phyloP scores from a whole-genome alignment of 2,329 filamentous ascomycete species.

The Colletotrichum cuscutae region DNA sequence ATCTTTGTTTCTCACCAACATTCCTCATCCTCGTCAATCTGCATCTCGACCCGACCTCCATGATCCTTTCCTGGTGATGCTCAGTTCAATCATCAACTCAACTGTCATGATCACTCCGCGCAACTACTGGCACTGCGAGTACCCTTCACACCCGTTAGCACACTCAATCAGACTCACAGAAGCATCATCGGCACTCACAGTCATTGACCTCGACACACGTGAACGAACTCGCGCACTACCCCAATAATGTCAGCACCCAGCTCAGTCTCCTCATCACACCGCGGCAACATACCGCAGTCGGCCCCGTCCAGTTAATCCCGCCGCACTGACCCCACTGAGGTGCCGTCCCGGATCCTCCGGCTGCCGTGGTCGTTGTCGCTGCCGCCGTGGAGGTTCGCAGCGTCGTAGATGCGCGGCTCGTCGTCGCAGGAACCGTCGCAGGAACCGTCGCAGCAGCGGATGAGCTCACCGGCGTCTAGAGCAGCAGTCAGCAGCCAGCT shows the following conservation, averaged over 20 bases:
- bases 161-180: no score
- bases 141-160: constrained; percentile 18
- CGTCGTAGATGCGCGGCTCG: constrained; percentile 21
- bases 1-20: neutral
- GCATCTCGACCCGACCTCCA: neutral
- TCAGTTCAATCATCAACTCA: neutral
- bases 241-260: neutral
- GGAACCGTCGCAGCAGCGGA: neutral
- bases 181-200: constrained; percentile 1
- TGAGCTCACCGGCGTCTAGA: constrained; percentile 26
- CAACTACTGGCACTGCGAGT: constrained; percentile 9
- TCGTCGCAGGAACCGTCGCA: neutral
- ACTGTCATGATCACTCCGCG: no score
- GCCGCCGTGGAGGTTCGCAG: neutral
- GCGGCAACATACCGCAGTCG: constrained; percentile 10
- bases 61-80: neutral
- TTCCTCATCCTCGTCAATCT: neutral
- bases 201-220: constrained; percentile 24
- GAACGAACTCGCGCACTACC: constrained; percentile 21
- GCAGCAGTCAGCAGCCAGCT: neutral
- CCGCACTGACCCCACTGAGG: constrained; percentile 33
- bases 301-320: constrained; percentile 22
- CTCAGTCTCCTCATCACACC: neutral
- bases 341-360: constrained; percentile 15
- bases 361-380: constrained; percentile 12